phyloP scores from a whole-genome alignment of 495 filamentous ascomycete species.

The Lasiosphaeriaceae sp. region DNA sequence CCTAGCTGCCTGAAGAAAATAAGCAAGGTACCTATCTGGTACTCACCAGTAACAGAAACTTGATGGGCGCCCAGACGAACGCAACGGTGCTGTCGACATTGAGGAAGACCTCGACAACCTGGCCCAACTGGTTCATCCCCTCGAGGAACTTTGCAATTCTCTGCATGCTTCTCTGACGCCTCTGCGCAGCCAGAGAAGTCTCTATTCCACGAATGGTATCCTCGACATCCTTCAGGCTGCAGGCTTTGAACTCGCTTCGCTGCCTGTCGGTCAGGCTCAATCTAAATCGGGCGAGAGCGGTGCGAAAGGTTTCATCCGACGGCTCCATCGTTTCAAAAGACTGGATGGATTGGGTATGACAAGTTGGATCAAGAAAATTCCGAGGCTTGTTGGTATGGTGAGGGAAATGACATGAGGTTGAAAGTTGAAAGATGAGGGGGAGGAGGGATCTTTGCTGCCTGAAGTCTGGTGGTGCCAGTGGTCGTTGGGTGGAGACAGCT shows the following conservation, averaged over 20 bases:
- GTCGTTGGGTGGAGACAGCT: too few relatives aligned
- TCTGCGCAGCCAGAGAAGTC: neutral
- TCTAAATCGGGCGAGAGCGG: neutral
- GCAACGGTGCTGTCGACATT: neutral
- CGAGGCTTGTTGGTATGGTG: too few relatives aligned
- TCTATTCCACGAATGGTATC: neutral
- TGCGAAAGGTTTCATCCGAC: neutral
- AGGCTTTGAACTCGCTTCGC: neutral
- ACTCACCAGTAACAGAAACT: neutral
- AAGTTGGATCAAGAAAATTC: too few relatives aligned
- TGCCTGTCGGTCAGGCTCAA: neutral
- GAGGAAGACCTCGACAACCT: conserved; percentile 7
- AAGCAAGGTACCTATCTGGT: neutral
- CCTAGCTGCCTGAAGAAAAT: neutral
- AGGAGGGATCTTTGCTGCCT: too few relatives aligned
- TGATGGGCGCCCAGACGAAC: conserved; percentile 3
- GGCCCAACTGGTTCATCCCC: conserved; percentile 1
- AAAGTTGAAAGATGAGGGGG: neutral
- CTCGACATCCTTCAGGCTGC: neutral
- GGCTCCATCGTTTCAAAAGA: neutral
- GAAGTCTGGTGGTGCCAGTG: too few relatives aligned
- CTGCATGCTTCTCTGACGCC: neutral
- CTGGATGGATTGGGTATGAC: too few relatives aligned
- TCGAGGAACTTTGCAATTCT: neutral
- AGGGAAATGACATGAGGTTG: too few relatives aligned